These are phyloP conservation scores for Schoenoplectus triqueter DNA, from an alignment of 202 grass and related monocot genomes.

Conservation along the genomic window DNA sequence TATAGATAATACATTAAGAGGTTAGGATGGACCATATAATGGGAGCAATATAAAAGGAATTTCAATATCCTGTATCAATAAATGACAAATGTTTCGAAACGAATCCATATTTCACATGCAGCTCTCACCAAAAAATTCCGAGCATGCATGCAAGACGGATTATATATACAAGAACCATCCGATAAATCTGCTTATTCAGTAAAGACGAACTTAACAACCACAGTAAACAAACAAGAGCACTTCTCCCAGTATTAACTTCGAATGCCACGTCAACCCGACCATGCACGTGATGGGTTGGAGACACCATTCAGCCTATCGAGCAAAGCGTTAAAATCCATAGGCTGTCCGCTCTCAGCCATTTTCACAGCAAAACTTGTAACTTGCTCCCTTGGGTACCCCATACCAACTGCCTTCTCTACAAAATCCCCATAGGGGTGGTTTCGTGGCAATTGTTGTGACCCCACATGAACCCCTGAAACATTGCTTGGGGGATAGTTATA, in stretches of 20 bases:
- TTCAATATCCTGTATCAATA: constrained; percentile 27
- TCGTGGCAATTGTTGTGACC: constrained; percentile 53
- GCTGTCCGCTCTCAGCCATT: constrained; percentile 53
- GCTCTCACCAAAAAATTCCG: constrained; percentile 38
- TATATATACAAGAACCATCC: constrained; percentile 37
- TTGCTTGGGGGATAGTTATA: constrained; percentile 56
- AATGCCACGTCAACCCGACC: constrained; percentile 48
- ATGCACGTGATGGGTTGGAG: constrained; percentile 47
- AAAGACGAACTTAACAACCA: constrained; percentile 33
- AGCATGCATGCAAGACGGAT: constrained; percentile 34
- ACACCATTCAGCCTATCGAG: constrained; percentile 58
- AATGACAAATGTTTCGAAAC: constrained; percentile 24
- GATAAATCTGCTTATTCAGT: constrained; percentile 29
- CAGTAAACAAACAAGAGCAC: neutral
- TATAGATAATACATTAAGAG: too few species aligned
- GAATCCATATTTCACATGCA: constrained; percentile 28
- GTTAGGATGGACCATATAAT: too few species aligned
- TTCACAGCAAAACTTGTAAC: constrained; percentile 54
- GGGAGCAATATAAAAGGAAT: neutral
- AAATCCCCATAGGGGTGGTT: constrained; percentile 66
- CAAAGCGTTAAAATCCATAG: constrained; percentile 64
- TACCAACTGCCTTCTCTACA: constrained; percentile 64
- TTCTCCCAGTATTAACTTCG: neutral
- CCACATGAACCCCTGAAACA: constrained; percentile 60
- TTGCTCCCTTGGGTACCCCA: constrained; percentile 76